phyloP scores from a whole-genome alignment of 139 green algal species.

The Coccomyxa sp. region DNA sequence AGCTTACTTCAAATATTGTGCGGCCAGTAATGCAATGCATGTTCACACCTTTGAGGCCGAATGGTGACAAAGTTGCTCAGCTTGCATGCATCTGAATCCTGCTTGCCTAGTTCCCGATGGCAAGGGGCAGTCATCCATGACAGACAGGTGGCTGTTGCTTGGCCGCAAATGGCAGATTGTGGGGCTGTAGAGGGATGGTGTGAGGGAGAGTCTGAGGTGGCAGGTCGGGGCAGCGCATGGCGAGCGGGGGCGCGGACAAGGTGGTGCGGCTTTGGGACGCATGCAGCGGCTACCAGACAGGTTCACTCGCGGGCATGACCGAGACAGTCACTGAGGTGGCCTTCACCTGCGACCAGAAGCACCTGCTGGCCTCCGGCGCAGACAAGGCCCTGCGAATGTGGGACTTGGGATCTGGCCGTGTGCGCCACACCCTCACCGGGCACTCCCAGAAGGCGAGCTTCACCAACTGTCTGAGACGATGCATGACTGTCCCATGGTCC shows the following conservation, averaged over 20 bases:
- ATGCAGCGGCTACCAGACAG: neutral
- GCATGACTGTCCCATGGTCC: neutral
- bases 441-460: constrained; percentile 41
- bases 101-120: too few relatives aligned
- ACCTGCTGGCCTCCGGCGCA: constrained; percentile 55
- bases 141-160: too few relatives aligned
- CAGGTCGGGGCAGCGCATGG: constrained; percentile 41
- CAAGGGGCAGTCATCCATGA: too few relatives aligned
- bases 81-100: too few relatives aligned
- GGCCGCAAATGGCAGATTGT: too few relatives aligned
- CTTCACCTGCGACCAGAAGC: constrained; percentile 50
- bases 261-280: constrained; percentile 63
- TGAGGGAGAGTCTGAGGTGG: neutral
- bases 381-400: constrained; percentile 61
- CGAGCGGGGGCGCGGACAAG: constrained; percentile 61
- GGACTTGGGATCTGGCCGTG: constrained; percentile 38
- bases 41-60: neutral
- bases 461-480: neutral
- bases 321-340: constrained; percentile 44
- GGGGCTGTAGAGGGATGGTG: too few relatives aligned
- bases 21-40: neutral
- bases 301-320: constrained; percentile 35
- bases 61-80: too few relatives aligned
- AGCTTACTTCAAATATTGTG: neutral
- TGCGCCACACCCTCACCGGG: constrained; percentile 68